Percentiles rank a stretch among this genome's conserved stretches.
Evolutionary conservation across 2,329 filamentous ascomycete genomes (phyloP).

Genomic region (Hypoxylon sp.): DNA sequence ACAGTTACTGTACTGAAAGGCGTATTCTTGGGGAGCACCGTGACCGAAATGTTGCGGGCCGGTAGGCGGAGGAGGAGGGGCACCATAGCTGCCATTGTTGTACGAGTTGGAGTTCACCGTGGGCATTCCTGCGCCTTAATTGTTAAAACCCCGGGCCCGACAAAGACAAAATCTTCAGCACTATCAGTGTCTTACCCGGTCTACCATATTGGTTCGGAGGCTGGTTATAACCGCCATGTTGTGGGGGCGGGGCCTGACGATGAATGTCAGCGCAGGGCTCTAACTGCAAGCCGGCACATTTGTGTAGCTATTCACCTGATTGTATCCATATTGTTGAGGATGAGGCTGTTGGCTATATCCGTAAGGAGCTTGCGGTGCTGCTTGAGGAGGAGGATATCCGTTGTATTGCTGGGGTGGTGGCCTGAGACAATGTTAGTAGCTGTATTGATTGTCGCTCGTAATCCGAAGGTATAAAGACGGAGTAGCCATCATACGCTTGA

Average conservation of each 20-base stretch:
- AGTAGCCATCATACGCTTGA: constrained; percentile 48
- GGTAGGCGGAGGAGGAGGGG: constrained; percentile 76
- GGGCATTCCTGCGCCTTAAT: constrained; percentile 55
- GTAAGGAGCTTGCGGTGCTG: constrained; percentile 57
- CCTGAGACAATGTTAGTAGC: constrained; percentile 50
- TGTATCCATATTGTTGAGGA: constrained; percentile 63
- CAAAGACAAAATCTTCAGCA: constrained; percentile 1
- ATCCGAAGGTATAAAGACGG: constrained; percentile 14
- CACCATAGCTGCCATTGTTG: constrained; percentile 69
- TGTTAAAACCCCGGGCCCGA: constrained; percentile 27
- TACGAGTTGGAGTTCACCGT: constrained; percentile 67
- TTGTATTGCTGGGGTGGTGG: constrained; percentile 64
- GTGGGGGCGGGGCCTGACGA: constrained; percentile 58
- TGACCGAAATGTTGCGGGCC: constrained; percentile 81
- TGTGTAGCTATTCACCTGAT: constrained; percentile 54
- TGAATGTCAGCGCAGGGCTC: constrained; percentile 44
- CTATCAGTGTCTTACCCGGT: constrained; percentile 59
- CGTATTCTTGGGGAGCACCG: constrained; percentile 84
- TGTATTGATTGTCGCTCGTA: constrained; percentile 19
- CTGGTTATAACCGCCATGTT: constrained; percentile 60
- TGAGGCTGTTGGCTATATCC: constrained; percentile 64
- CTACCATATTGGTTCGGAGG: constrained; percentile 63
- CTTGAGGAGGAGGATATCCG: constrained; percentile 61
- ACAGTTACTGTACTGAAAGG: constrained; percentile 92
- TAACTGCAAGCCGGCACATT: constrained; percentile 10